Evolutionary conservation across 2,329 filamentous ascomycete genomes (phyloP).

Genomic region (Aulographum hederae): DNA sequence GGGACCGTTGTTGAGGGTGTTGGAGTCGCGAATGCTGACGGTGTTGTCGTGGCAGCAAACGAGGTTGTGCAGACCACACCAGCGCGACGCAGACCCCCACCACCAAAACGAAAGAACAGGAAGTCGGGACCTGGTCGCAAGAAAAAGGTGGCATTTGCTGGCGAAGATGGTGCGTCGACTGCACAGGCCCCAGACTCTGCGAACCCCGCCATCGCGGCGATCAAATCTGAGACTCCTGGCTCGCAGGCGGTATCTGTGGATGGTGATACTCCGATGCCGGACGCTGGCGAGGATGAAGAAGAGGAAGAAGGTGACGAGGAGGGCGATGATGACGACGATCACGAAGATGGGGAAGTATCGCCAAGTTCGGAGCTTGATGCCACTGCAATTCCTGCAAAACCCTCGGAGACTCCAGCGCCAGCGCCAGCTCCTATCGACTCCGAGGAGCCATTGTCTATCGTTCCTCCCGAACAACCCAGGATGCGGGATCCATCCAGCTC

Average conservation of each 20-base stretch:
- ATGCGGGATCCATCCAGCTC: slow-evolving; percentile 19
- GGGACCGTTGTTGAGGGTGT: slow-evolving; percentile 41
- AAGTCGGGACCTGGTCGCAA: slow-evolving; percentile 59
- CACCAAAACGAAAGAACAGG: slow-evolving; percentile 58
- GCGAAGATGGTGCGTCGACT: slow-evolving; percentile 24
- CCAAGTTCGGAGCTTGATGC: slow-evolving; percentile 20
- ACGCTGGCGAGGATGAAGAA: slow-evolving; percentile 27
- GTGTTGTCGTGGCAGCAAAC: slow-evolving; percentile 34
- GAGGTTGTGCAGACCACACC: slow-evolving; percentile 25
- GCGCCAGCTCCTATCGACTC: not conserved
- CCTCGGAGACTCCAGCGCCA: not conserved
- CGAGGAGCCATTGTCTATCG: slow-evolving; percentile 3
- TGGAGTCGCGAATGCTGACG: slow-evolving; percentile 41
- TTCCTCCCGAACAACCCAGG: slow-evolving; percentile 3
- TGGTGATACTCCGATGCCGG: slow-evolving; percentile 21
- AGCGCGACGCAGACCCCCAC: slow-evolving; percentile 46
- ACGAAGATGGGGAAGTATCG: slow-evolving; percentile 25
- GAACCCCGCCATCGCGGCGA: slow-evolving; percentile 13
- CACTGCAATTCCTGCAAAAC: not conserved
- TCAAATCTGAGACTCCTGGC: no score
- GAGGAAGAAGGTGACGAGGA: slow-evolving; percentile 31
- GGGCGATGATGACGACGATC: slow-evolving; percentile 26
- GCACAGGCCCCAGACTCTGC: slow-evolving; percentile 9
- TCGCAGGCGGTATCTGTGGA: slow-evolving; percentile 22
- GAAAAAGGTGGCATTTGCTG: slow-evolving; percentile 46